Evolutionary conservation across 768 basidiomycete species (phyloP).

Genomic region (Flagelloscypha sp.): DNA sequence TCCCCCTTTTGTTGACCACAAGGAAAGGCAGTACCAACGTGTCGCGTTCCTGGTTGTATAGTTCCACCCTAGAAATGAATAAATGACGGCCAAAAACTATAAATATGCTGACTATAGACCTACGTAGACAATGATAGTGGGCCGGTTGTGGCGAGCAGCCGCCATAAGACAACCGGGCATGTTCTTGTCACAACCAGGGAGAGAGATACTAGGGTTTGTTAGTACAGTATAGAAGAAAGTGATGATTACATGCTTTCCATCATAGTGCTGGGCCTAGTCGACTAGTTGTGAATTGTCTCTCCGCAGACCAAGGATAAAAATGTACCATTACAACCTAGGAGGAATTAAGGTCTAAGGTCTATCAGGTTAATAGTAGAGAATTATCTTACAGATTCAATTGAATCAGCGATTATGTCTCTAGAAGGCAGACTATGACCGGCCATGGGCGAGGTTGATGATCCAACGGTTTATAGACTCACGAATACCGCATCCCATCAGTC

Average conservation of each 20-base stretch:
- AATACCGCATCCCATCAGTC: conserved; percentile 84
- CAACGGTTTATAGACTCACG: conserved; percentile 38
- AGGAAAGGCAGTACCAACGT: conserved; percentile 40
- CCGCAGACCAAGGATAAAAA: neutral
- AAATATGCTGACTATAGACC: too few relatives aligned
- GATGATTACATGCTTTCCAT: too few relatives aligned
- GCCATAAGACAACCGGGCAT: conserved; percentile 90
- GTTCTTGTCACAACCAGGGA: conserved; percentile 89
- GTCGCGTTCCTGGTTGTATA: conserved; percentile 68
- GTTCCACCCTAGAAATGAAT: too few relatives aligned
- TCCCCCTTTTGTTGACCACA: conserved; percentile 28
- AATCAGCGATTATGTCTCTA: conserved; percentile 86
- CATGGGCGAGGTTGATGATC: neutral
- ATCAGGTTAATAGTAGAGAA: neutral
- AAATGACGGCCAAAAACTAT: too few relatives aligned
- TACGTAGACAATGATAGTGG: conserved; percentile 82
- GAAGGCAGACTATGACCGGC: conserved; percentile 54
- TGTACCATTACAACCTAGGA: conserved; percentile 48
- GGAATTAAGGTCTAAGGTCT: conserved; percentile 5
- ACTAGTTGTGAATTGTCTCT: conserved; percentile 2
- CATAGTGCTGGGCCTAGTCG: conserved; percentile 86
- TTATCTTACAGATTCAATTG: conserved; percentile 64
- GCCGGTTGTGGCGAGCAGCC: conserved; percentile 78
- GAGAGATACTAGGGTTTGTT: too few relatives aligned
- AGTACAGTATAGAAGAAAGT: too few relatives aligned